phyloP scores from a whole-genome alignment of 495 filamentous ascomycete species.

The Hypomontagnella monticulosa region DNA sequence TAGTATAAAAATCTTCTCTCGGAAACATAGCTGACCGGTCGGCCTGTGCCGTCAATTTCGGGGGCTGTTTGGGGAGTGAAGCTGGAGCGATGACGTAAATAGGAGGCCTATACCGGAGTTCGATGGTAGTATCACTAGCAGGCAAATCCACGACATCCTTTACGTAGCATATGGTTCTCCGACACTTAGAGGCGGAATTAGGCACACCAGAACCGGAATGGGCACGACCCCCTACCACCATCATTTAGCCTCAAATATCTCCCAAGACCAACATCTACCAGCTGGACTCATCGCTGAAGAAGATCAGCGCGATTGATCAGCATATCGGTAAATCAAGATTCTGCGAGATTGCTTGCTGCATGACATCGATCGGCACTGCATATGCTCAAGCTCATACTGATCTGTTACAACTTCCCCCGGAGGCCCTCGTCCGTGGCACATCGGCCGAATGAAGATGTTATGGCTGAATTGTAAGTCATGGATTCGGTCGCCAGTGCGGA shows the following conservation, averaged over 20 bases:
- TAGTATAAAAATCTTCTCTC: no score
- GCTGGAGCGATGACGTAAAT: no score
- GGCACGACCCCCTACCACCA: not conserved
- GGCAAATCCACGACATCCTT: no score
- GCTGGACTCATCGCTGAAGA: no score
- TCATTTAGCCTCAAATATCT: conserved; percentile 3
- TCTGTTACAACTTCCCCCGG: not conserved
- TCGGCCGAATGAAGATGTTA: not conserved
- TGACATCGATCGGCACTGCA: not conserved
- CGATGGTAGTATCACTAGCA: no score
- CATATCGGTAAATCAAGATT: conserved; percentile 3
- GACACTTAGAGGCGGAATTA: not conserved
- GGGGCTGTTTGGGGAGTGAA: no score
- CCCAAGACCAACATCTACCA: not conserved
- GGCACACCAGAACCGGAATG: not conserved
- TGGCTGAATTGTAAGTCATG: no score
- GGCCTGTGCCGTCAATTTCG: no score
- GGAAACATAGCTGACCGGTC: no score
- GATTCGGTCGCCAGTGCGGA: no score
- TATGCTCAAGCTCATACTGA: not conserved
- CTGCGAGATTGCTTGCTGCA: conserved; percentile 9
- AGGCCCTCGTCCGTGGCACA: not conserved
- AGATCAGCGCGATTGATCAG: not conserved
- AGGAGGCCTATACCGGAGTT: no score
- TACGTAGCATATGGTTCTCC: not conserved